Percentiles rank a stretch among this genome's conserved stretches.
Evolutionary conservation across 192 early-diverging fungal genomes (phyloP).

Genomic region (Dispira parvispora): DNA sequence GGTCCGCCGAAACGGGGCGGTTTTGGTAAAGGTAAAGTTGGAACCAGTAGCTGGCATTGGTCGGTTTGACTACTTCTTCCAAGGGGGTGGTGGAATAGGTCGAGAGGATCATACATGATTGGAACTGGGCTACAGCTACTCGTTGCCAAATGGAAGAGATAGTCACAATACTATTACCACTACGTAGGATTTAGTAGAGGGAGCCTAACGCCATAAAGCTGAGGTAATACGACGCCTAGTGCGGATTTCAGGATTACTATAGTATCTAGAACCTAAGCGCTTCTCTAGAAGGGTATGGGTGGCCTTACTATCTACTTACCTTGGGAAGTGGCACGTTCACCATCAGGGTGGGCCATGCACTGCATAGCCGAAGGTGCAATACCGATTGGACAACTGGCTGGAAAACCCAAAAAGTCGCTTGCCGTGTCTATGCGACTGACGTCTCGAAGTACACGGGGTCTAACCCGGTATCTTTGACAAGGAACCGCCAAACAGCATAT

Average conservation of each 20-base stretch:
- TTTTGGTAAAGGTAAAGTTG: conserved; percentile 76
- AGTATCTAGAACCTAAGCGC: background rate
- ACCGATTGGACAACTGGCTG: conserved; percentile 43
- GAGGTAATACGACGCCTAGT: background rate
- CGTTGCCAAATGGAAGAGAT: too few species aligned
- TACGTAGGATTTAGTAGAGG: too few species aligned
- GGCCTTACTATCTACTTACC: conserved; percentile 23
- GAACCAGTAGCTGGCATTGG: conserved; percentile 37
- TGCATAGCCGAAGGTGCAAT: conserved; percentile 68
- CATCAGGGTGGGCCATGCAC: conserved; percentile 45
- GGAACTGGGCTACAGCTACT: conserved; percentile 21
- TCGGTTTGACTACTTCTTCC: conserved; percentile 42
- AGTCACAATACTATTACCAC: too few species aligned
- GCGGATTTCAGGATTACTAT: background rate
- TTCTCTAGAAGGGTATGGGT: background rate
- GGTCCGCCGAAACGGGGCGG: conserved; percentile 36
- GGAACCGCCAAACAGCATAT: conserved; percentile 42
- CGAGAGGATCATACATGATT: conserved; percentile 35
- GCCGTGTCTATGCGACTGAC: conserved; percentile 43
- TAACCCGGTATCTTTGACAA: conserved; percentile 29
- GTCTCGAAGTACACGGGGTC: conserved; percentile 57
- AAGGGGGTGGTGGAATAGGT: conserved; percentile 43
- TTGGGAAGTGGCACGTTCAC: conserved; percentile 47
- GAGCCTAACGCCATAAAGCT: too few species aligned
- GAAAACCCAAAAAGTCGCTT: conserved; percentile 43